A percentile compares a stretch with the other conserved stretches of the same genome.
These are phyloP conservation scores for Apiospora saccharicola DNA, from an alignment of 2,329 filamentous ascomycete species.

Conservation along the genomic window DNA sequence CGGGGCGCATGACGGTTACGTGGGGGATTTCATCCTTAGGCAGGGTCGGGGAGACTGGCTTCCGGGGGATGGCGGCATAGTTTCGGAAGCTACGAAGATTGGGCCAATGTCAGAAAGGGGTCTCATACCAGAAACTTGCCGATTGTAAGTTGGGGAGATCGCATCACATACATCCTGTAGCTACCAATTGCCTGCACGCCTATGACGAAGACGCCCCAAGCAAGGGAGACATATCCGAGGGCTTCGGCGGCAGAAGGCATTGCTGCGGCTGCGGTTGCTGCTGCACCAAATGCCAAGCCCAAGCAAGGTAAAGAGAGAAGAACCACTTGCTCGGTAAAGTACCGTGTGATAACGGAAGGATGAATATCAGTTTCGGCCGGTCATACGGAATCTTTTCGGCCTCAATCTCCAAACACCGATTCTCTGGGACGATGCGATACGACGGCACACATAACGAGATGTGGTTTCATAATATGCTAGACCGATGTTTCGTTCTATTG, in stretches of 20 bases:
- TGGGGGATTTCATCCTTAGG: slow-evolving; percentile 69
- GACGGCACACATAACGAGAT: slow-evolving; percentile 8
- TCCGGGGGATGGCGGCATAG: slow-evolving; percentile 58
- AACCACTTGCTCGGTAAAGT: slow-evolving; percentile 26
- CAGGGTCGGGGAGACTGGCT: slow-evolving; percentile 59
- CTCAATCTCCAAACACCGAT: not conserved
- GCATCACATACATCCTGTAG: slow-evolving; percentile 56
- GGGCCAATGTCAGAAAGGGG: slow-evolving; percentile 16
- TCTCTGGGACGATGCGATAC: not conserved
- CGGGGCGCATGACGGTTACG: slow-evolving; percentile 89
- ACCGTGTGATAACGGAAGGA: not conserved
- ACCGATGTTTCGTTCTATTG: not conserved
- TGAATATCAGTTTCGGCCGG: not conserved
- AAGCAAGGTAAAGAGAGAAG: not conserved
- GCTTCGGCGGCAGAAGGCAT: slow-evolving; percentile 38
- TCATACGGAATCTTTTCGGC: slow-evolving; percentile 6
- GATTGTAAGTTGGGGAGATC: not conserved
- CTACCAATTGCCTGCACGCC: slow-evolving; percentile 64
- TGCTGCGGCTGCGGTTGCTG: slow-evolving; percentile 29
- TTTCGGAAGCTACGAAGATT: slow-evolving; percentile 54
- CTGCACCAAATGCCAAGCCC: slow-evolving; percentile 7
- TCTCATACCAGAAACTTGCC: too few species aligned
- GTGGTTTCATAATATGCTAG: not conserved
- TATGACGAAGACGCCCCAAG: slow-evolving; percentile 62
- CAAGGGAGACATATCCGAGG: slow-evolving; percentile 55